A percentile compares a stretch with the other conserved stretches of the same genome.
phyloP scores from a whole-genome alignment of 345 rosid species.

The Carallia brachiata region DNA sequence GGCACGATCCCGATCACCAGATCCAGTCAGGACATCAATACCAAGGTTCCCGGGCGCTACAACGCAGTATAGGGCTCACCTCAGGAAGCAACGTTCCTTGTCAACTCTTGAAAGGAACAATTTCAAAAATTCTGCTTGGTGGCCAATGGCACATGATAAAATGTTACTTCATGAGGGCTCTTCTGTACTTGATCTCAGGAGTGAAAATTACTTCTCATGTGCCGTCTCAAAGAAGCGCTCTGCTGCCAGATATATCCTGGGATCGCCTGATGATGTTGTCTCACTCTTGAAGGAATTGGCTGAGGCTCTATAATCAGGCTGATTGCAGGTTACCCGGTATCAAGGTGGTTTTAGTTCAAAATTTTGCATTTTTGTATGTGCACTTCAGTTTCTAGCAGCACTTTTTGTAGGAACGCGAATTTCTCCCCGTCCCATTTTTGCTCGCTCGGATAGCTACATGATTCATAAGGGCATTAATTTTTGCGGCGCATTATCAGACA shows the following conservation, averaged over 20 bases:
- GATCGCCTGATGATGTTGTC: constrained; percentile 44
- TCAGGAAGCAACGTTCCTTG: constrained; percentile 41
- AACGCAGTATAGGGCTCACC: constrained; percentile 27
- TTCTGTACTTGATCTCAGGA: constrained; percentile 53
- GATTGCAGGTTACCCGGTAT: background rate
- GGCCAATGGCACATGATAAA: constrained; percentile 28
- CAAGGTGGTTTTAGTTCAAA: too few relatives aligned
- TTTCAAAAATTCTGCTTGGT: constrained; percentile 24
- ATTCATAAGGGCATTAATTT: background rate
- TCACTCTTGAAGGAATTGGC: constrained; percentile 37
- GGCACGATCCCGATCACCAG: constrained; percentile 12
- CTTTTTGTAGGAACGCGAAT: too few relatives aligned
- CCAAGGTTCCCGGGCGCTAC: constrained; percentile 13
- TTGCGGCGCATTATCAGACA: background rate
- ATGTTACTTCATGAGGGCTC: constrained; percentile 41
- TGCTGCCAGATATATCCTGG: constrained; percentile 45
- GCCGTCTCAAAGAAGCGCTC: constrained; percentile 51
- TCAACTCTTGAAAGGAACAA: constrained; percentile 34
- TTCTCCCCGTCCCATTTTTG: background rate
- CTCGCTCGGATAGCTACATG: background rate
- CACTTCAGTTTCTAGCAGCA: too few relatives aligned
- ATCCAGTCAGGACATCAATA: constrained; percentile 9
- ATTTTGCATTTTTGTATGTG: too few relatives aligned
- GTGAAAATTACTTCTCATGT: constrained; percentile 57
- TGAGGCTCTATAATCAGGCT: constrained; percentile 4